Base-by-base conservation (phyloP, 768 basidiomycete species). In the Steccherinum ochraceum region DNA sequence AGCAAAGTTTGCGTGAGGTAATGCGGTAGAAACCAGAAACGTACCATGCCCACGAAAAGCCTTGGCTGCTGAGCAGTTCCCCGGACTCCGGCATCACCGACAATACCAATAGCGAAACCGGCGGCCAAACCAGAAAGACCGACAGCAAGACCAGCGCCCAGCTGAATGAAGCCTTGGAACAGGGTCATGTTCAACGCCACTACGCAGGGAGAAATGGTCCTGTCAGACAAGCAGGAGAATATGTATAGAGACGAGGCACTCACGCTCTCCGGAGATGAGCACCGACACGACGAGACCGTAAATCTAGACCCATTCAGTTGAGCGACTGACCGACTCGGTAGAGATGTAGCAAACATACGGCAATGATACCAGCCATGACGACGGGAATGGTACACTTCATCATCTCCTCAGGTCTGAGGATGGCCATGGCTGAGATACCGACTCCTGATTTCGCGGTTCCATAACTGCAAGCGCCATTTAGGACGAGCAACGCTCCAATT, bases 361-460 rank as follows among this genome's bases (percentile, higher is more conserved):
- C 95, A 73, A 98, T 96, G 75, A 98, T 98, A 93, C 95, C 95
- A 78, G 95, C 95, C 95, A 98, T 97, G 72, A 99, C 88, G 68
- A 97, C 93, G 43, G 94, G 94, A 48, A 98, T 83, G 57, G 89
- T 86, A 81, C 89, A 94, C 77, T 86, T 93, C 89, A 98, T 95
- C 90, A 97, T 94, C 62, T 86, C 77, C 77, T 95, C 94, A 47
- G 94, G 95, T 56, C 93, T 84, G 52, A 96, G 83, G 60, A 95
- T 91, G 50, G 94, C 92, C 96, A 96, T 98, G 58, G 96, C 94
- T 51, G 93, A 88, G 59, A 96, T 92, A 62, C 93, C 92, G 58
- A 93, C 96, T 64, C 96, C 96, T 61, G 96, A 96, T 74, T 98
- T 99, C 66, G 96, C 93, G 43, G 95, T 98, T 56, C 96, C 96